Conservation (phyloP, 148 eudicot species). For the Tetragonia tetragonoides region DNA sequence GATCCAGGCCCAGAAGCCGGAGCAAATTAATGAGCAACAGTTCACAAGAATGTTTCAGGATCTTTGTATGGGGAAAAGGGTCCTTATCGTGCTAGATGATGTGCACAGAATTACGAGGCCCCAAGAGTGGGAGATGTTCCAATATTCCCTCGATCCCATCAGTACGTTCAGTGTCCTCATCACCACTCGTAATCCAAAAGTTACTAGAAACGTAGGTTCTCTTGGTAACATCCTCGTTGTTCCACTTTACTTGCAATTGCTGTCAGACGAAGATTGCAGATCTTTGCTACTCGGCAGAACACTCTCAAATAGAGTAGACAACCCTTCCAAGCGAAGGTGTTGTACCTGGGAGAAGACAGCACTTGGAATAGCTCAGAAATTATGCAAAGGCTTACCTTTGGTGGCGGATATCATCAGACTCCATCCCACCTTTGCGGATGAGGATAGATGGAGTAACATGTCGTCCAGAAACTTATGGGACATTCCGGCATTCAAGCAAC, state of each 20-base stretch:
- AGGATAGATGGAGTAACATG: constrained; percentile 1
- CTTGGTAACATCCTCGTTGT: neutral
- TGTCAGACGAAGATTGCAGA: constrained; percentile 12
- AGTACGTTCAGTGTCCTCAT: constrained; percentile 10
- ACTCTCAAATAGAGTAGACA: neutral
- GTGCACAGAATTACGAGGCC: neutral
- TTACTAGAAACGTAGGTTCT: neutral
- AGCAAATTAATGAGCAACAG: neutral
- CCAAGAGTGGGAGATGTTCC: constrained; percentile 24
- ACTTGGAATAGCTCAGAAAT: constrained; percentile 15
- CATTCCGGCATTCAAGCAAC: constrained; percentile 20
- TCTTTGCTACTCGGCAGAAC: neutral
- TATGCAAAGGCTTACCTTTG: constrained; percentile 29
- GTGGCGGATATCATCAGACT: constrained; percentile 16
- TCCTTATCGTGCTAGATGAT: constrained; percentile 24
- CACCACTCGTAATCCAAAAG: constrained; percentile 27
- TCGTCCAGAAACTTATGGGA: constrained; percentile 13
- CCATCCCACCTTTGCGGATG: neutral
- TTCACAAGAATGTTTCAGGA: neutral
- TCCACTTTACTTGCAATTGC: constrained; percentile 2
- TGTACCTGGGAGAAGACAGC: neutral
- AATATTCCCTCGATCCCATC: neutral
- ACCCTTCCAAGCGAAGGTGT: neutral
- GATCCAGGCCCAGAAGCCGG: neutral
- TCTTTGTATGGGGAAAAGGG: neutral